phyloP scores from a whole-genome alignment of 2,329 filamentous ascomycete species.

The Xylariaceae sp. region DNA sequence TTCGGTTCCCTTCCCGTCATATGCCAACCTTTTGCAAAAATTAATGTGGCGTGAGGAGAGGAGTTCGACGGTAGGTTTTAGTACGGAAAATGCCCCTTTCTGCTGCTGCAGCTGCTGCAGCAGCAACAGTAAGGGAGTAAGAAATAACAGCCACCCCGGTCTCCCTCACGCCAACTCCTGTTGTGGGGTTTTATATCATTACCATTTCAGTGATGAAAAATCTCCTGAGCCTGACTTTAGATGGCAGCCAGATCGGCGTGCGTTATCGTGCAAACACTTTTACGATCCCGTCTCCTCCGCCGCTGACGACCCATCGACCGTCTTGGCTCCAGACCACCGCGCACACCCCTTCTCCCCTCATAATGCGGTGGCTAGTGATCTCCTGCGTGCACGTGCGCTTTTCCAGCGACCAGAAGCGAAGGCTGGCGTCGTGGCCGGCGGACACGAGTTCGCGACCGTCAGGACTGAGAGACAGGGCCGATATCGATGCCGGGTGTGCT shows the following conservation, averaged over 20 bases:
- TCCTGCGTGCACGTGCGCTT: conserved; percentile 95
- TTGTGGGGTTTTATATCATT: too few species aligned
- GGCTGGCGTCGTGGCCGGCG: conserved; percentile 90
- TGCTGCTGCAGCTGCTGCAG: too few species aligned
- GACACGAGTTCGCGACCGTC: conserved; percentile 94
- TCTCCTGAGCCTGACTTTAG: too few species aligned
- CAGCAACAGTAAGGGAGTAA: too few species aligned
- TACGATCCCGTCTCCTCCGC: conserved; percentile 91
- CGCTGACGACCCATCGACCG: conserved; percentile 90
- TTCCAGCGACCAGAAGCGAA: conserved; percentile 96
- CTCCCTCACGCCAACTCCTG: too few species aligned
- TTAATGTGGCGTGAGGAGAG: too few species aligned
- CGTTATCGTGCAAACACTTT: conserved; percentile 76
- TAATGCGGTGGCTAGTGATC: conserved; percentile 87
- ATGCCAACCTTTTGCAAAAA: too few species aligned
- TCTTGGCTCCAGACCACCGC: conserved; percentile 95
- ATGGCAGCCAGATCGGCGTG: not conserved
- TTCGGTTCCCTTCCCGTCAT: too few species aligned
- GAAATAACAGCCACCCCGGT: too few species aligned
- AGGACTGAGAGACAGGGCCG: conserved; percentile 85
- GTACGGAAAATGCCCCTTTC: too few species aligned
- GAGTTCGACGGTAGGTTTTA: too few species aligned
- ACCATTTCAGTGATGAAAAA: too few species aligned
- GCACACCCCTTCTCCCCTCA: conserved; percentile 95
- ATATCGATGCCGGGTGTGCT: conserved; percentile 91